phyloP scores from a whole-genome alignment of 108 stramenopile genomes.

The Nitzschia inconspicua region DNA sequence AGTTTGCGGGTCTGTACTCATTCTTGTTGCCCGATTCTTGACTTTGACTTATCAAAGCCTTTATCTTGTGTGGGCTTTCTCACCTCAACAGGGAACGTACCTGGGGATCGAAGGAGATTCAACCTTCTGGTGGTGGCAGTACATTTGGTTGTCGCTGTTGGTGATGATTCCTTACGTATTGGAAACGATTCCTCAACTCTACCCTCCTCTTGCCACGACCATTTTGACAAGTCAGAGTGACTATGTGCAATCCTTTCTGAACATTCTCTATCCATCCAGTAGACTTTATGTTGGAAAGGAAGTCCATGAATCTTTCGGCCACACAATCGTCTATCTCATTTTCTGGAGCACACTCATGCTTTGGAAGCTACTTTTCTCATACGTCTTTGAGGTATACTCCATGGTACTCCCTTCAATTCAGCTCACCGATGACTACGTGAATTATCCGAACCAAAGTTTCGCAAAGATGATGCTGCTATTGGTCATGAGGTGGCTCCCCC shows the following conservation, averaged over 20 bases:
- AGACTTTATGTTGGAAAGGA: slow-evolving; percentile 91
- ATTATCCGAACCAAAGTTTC: slow-evolving; percentile 89
- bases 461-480: slow-evolving; percentile 75
- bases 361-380: slow-evolving; percentile 95
- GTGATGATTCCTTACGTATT: slow-evolving; percentile 86
- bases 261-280: slow-evolving; percentile 87
- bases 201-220: slow-evolving; percentile 63
- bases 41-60: slow-evolving; percentile 91
- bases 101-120: slow-evolving; percentile 83
- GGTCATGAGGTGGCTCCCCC: slow-evolving; percentile 89
- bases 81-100: slow-evolving; percentile 59
- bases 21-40: slow-evolving; percentile 80
- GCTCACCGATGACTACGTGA: slow-evolving; percentile 94
- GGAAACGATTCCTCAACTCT: slow-evolving; percentile 77
- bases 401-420: slow-evolving; percentile 92
- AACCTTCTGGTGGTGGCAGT: slow-evolving; percentile 98
- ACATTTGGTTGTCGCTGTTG: slow-evolving; percentile 89
- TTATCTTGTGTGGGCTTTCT: slow-evolving; percentile 92
- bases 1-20: slow-evolving; percentile 86
- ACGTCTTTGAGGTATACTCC: slow-evolving; percentile 90
- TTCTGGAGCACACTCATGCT: slow-evolving; percentile 89
- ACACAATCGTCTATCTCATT: slow-evolving; percentile 73
- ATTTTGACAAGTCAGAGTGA: slow-evolving; percentile 83
- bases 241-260: slow-evolving; percentile 86
- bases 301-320: slow-evolving; percentile 84